Evolutionary conservation across 768 basidiomycete species (phyloP), one percentile per base, ranked within the genome.

Genomic region (Pleurotus eryngii): DNA sequence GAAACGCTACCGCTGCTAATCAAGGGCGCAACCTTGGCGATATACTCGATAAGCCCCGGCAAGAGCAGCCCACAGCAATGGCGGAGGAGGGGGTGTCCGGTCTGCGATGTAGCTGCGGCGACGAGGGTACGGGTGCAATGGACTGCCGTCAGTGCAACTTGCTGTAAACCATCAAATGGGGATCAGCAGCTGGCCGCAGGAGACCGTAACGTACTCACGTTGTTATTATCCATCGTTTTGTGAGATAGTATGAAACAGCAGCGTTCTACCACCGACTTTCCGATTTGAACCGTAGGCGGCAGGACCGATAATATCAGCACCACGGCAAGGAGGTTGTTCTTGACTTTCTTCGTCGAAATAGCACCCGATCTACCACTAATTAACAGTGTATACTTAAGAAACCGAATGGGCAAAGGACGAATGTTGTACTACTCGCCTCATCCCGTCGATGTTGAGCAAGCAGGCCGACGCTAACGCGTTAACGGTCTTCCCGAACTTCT

Each of bases 91-190:
- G 81, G 72, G 53, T 83, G 86, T 3, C 85, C 87, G 2, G 85
- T 74, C 30, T 35, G 30, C 11, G 30, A 35, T 2, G 80, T 74
- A 0, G 92, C 88, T 2, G 95, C 86, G 5, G 83, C 69, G 37
- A 92, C 79, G 42, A 98, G 73, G 0, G 95, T 95, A 66, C 90
- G 91, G 1, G 90, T 84, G 64, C 96, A 98, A 63, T 98, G 93
- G 2, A 89, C 83, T 1, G 95, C 94, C 2, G 90, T 91, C n/a
- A 92, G 68, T 1, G 89, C 85, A 40, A 86, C 24, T 46, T 14
- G 37, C 57, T 60, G 38, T 17, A 57, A 35, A 35, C 3, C 1
- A 35, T 35, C 30, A 9, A 35, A 11, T 11, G 11, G 30, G 30
- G 9, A 35, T 35, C 30, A 35, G 30, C 11, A 48, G 37, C 17